Conservation (phyloP, 2,329 filamentous ascomycete species). For the Aciculosporium take region DNA sequence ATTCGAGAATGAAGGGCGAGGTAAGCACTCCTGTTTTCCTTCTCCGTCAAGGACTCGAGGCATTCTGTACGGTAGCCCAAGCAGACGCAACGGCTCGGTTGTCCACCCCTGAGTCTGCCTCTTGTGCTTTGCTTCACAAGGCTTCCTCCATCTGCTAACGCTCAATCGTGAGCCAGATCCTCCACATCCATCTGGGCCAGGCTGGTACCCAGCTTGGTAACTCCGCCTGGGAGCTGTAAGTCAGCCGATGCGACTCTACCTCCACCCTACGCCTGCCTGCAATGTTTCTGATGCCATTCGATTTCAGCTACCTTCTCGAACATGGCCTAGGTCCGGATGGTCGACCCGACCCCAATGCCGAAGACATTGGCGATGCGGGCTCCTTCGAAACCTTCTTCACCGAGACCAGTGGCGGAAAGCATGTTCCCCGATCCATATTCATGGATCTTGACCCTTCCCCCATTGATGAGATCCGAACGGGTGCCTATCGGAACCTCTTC, state of each 20-base stretch:
- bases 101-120: background rate
- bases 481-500: conserved; percentile 53
- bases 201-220: conserved; percentile 62
- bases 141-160: conserved; percentile 7
- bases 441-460: conserved; percentile 60
- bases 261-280: background rate
- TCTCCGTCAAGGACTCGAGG: background rate
- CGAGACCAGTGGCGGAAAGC: conserved; percentile 57
- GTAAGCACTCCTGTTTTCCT: conserved; percentile 22
- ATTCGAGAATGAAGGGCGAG: conserved; percentile 37
- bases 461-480: conserved; percentile 60
- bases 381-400: conserved; percentile 63
- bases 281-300: conserved; percentile 12
- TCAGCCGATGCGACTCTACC: conserved; percentile 16
- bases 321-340: conserved; percentile 54
- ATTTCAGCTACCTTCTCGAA: conserved; percentile 54
- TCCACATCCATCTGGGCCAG: conserved; percentile 52
- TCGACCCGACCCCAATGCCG: conserved; percentile 45
- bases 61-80: background rate
- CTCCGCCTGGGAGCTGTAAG: conserved; percentile 64
- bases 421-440: conserved; percentile 58
- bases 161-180: conserved; percentile 29
- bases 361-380: conserved; percentile 45
- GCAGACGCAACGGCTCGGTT: background rate
- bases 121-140: background rate